These are phyloP conservation scores for Miscanthus sacchariflorus DNA, from an alignment of 202 grass and related monocot genomes.

Conservation along the genomic window DNA sequence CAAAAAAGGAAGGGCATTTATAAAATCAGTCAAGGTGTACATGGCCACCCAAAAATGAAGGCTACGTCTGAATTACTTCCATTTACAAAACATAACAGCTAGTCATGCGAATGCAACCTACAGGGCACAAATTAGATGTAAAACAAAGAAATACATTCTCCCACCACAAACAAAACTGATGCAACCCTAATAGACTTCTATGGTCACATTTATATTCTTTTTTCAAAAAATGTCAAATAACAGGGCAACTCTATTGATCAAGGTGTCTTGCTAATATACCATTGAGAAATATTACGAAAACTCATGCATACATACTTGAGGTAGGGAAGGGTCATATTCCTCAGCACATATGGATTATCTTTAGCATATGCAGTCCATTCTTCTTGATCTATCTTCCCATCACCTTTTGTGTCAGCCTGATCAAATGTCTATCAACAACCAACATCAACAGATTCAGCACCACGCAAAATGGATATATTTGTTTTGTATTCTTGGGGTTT, in stretches of 20 bases:
- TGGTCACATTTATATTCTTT: constrained; percentile 1
- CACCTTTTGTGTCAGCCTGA: constrained; percentile 59
- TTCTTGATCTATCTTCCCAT: constrained; percentile 61
- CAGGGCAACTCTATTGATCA: background rate
- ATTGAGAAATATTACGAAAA: background rate
- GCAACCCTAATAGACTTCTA: background rate
- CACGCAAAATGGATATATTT: background rate
- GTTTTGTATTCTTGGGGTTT: background rate
- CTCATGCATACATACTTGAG: constrained; percentile 51
- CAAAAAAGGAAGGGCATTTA: background rate
- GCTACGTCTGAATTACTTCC: background rate
- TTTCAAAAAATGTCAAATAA: constrained; percentile 12
- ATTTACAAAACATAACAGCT: background rate
- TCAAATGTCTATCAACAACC: constrained; percentile 54
- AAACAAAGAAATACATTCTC: background rate
- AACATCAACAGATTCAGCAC: constrained; percentile 34
- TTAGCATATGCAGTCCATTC: constrained; percentile 58
- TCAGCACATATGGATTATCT: constrained; percentile 51
- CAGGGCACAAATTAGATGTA: background rate
- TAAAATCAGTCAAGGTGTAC: background rate
- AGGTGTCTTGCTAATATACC: background rate
- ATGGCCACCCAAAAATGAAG: background rate
- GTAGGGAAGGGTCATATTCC: constrained; percentile 66
- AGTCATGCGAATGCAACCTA: background rate
- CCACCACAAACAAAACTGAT: background rate